A percentile compares a stretch with the other conserved stretches of the same genome.
Evolutionary conservation across 2,329 filamentous ascomycete species (phyloP).

Genomic region (Talaromyces atroroseus): DNA sequence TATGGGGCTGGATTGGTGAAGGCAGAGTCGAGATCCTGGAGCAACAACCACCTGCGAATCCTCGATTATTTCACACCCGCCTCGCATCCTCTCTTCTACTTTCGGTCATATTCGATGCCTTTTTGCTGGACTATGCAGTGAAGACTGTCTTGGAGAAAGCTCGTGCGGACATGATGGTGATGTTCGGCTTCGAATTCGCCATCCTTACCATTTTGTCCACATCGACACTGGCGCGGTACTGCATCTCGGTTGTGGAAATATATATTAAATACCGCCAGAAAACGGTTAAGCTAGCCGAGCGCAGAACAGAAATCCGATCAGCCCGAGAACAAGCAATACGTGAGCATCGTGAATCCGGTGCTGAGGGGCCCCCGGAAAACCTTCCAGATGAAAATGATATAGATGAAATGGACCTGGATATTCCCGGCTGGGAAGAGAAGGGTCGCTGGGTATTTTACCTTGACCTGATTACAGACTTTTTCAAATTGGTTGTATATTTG

Average conservation of each 20-base stretch:
- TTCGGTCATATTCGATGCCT: slow-evolving; percentile 72
- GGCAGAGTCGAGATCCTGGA: slow-evolving; percentile 90
- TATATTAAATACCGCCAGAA: slow-evolving; percentile 71
- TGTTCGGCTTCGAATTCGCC: slow-evolving; percentile 98
- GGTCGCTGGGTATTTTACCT: slow-evolving; percentile 86
- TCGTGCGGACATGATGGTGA: slow-evolving; percentile 98
- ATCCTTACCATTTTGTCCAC: slow-evolving; percentile 74
- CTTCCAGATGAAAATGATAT: slow-evolving; percentile 67
- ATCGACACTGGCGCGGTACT: slow-evolving; percentile 73
- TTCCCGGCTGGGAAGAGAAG: slow-evolving; percentile 94
- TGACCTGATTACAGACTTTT: slow-evolving; percentile 80
- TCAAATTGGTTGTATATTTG: slow-evolving; percentile 84
- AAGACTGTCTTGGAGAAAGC: slow-evolving; percentile 79
- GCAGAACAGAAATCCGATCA: slow-evolving; percentile 60
- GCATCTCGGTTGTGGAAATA: slow-evolving; percentile 71
- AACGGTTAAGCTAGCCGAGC: slow-evolving; percentile 59
- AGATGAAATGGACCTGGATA: slow-evolving; percentile 90
- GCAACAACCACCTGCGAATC: slow-evolving; percentile 88
- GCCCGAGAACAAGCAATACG: slow-evolving; percentile 45
- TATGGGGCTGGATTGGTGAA: slow-evolving; percentile 98
- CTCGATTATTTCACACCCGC: slow-evolving; percentile 77
- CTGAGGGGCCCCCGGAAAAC: slow-evolving; percentile 33
- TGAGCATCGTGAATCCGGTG: slow-evolving; percentile 32
- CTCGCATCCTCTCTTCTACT: slow-evolving; percentile 72
- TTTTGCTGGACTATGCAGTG: slow-evolving; percentile 75